A percentile compares a stretch with the other conserved stretches of the same genome.
Conservation (phyloP, 2,329 filamentous ascomycete species). For the Xylariaceae sp. region DNA sequence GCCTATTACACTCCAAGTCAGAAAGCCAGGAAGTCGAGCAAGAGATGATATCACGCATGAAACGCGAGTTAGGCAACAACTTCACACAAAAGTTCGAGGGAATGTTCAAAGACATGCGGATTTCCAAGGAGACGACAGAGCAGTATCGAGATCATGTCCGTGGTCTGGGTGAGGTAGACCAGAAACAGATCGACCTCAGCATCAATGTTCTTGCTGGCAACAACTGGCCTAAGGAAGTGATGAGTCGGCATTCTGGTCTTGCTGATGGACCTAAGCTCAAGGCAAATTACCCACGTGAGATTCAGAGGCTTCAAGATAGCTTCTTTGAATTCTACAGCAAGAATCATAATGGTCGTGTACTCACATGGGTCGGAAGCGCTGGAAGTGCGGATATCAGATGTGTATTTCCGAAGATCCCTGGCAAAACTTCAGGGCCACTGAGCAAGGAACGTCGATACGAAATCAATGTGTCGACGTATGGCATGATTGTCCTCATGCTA, state of each 20-base stretch:
- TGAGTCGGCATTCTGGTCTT: conserved; percentile 64
- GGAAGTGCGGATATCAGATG: conserved; percentile 88
- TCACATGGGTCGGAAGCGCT: conserved; percentile 75
- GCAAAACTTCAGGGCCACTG: conserved; percentile 65
- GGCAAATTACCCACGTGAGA: conserved; percentile 75
- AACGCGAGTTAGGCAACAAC: conserved; percentile 90
- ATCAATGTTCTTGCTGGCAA: conserved; percentile 90
- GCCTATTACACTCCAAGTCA: conserved; percentile 85
- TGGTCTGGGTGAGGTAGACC: conserved; percentile 53
- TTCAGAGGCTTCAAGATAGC: conserved; percentile 76
- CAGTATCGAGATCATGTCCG: conserved; percentile 73
- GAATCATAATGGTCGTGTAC: conserved; percentile 82
- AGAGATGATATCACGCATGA: conserved; percentile 96
- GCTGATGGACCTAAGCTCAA: conserved; percentile 47
- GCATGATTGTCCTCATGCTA: conserved; percentile 84
- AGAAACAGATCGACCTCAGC: conserved; percentile 73
- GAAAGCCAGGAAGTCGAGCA: conserved; percentile 92
- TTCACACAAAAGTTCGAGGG: conserved; percentile 93
- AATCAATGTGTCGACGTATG: conserved; percentile 88
- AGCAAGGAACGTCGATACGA: conserved; percentile 78
- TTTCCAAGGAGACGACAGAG: conserved; percentile 79
- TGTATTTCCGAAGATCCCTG: conserved; percentile 70
- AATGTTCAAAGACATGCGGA: conserved; percentile 96
- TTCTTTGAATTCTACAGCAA: conserved; percentile 88
- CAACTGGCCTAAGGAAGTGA: conserved; percentile 91